A percentile compares a stretch with the other conserved stretches of the same genome.
phyloP scores from a whole-genome alignment of 1,139 yeast genomes.

The Sugiyamaella grinbergsii region DNA sequence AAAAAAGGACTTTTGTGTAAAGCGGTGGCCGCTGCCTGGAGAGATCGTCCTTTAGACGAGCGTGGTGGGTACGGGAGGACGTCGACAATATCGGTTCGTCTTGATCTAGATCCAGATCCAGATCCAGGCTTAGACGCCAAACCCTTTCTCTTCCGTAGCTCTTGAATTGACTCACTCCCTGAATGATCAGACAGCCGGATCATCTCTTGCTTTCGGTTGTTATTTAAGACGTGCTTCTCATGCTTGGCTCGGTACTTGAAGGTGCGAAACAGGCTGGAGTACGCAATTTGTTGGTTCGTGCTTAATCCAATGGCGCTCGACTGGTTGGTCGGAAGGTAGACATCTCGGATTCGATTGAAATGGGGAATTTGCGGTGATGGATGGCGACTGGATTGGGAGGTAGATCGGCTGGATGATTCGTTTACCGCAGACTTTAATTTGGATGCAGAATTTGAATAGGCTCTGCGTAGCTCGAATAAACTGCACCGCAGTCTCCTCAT shows the following conservation, averaged over 20 bases:
- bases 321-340: conserved; percentile 5
- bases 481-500: too few relatives aligned
- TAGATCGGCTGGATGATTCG: background rate
- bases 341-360: conserved; percentile 14
- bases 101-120: too few relatives aligned
- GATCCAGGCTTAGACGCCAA: too few relatives aligned
- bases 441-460: background rate
- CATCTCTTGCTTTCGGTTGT: background rate
- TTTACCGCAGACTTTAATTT: background rate
- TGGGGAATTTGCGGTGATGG: conserved; percentile 1
- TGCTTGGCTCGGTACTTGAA: conserved; percentile 8
- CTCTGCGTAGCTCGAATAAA: too few relatives aligned
- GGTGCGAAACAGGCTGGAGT: conserved; percentile 11
- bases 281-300: conserved; percentile 11
- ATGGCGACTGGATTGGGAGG: background rate
- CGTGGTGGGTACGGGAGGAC: conserved; percentile 11
- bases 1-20: conserved; percentile 2
- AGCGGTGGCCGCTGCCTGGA: background rate
- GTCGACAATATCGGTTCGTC: background rate
- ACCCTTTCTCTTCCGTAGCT: background rate
- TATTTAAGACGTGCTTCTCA: conserved; percentile 1
- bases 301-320: background rate
- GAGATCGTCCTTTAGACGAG: background rate
- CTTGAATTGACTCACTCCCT: background rate
- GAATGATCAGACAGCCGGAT: conserved; percentile 4